These are phyloP conservation scores for Xylaria venustula DNA, from an alignment of 495 filamentous ascomycete species.

Conservation along the genomic window DNA sequence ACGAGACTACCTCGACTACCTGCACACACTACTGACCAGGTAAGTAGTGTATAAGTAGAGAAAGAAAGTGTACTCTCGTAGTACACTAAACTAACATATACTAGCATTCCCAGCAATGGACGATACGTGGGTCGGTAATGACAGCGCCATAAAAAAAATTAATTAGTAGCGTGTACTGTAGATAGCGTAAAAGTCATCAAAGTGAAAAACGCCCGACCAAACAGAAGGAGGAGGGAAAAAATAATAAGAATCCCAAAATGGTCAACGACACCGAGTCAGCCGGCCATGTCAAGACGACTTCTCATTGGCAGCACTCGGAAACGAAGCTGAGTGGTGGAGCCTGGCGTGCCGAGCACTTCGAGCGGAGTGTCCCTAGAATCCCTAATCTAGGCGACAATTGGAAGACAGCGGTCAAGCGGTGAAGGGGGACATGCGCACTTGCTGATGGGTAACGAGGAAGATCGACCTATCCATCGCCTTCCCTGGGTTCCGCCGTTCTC, in stretches of 20 bases:
- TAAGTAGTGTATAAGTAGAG: not conserved
- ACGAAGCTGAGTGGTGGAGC: slow-evolving; percentile 31
- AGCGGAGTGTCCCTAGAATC: slow-evolving; percentile 27
- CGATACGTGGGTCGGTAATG: not conserved
- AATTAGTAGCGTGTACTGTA: not conserved
- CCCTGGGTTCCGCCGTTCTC: not conserved
- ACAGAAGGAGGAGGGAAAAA: not conserved
- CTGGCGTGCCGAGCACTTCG: slow-evolving; percentile 20
- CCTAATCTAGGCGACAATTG: slow-evolving; percentile 15
- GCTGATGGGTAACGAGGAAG: slow-evolving; percentile 8
- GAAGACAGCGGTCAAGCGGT: slow-evolving; percentile 28
- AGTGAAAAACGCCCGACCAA: not conserved
- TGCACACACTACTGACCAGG: too few relatives aligned
- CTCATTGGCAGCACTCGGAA: slow-evolving; percentile 19
- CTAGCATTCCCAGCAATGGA: not conserved
- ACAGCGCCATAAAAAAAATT: not conserved
- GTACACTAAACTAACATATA: too few relatives aligned
- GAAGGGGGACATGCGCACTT: slow-evolving; percentile 32
- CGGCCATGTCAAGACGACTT: not conserved
- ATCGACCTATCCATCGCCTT: slow-evolving; percentile 12
- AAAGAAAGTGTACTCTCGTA: not conserved
- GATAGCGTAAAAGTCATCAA: not conserved
- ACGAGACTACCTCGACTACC: too few relatives aligned
- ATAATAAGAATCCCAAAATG: not conserved
- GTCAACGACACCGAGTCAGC: slow-evolving; percentile 1